These are phyloP conservation scores for Trametes meyenii DNA, from an alignment of 768 basidiomycete genomes.

Conservation along the genomic window DNA sequence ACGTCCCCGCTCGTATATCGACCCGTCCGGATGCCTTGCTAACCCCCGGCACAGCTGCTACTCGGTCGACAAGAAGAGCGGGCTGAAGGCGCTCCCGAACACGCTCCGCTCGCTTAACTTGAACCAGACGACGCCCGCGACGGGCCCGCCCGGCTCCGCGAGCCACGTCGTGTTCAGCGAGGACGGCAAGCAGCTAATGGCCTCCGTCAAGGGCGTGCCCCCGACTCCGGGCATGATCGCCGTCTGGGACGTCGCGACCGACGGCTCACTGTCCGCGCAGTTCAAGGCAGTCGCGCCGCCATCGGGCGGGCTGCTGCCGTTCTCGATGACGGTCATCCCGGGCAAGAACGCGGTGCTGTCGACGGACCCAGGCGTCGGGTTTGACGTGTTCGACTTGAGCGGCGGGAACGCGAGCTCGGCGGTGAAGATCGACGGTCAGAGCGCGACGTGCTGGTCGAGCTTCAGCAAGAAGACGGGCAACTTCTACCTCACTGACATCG, in stretches of 20 bases:
- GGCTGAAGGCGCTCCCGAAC: conserved; percentile 43
- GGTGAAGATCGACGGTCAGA: conserved; percentile 32
- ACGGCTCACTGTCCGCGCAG: conserved; percentile 48
- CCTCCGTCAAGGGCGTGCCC: conserved; percentile 52
- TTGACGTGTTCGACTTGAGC: conserved; percentile 34
- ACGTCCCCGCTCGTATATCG: neutral
- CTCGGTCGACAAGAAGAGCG: conserved; percentile 43
- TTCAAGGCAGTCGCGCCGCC: conserved; percentile 42
- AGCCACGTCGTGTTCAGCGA: conserved; percentile 52
- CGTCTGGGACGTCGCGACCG: conserved; percentile 47
- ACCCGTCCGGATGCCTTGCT: neutral
- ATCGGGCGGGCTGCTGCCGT: conserved; percentile 49
- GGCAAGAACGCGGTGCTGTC: conserved; percentile 35
- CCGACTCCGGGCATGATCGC: conserved; percentile 52
- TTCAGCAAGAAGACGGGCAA: conserved; percentile 36
- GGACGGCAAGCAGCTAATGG: conserved; percentile 47
- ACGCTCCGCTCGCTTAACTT: conserved; percentile 46
- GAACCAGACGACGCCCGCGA: conserved; percentile 55
- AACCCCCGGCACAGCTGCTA: conserved; percentile 41
- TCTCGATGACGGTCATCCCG: conserved; percentile 45
- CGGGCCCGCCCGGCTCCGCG: conserved; percentile 47
- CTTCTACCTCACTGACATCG: conserved; percentile 37
- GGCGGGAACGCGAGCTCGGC: conserved; percentile 24
- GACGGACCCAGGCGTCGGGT: conserved; percentile 35
- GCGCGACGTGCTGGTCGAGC: conserved; percentile 35